phyloP scores from a whole-genome alignment of 2,329 filamentous ascomycete species.

The Penicillium thymicola region DNA sequence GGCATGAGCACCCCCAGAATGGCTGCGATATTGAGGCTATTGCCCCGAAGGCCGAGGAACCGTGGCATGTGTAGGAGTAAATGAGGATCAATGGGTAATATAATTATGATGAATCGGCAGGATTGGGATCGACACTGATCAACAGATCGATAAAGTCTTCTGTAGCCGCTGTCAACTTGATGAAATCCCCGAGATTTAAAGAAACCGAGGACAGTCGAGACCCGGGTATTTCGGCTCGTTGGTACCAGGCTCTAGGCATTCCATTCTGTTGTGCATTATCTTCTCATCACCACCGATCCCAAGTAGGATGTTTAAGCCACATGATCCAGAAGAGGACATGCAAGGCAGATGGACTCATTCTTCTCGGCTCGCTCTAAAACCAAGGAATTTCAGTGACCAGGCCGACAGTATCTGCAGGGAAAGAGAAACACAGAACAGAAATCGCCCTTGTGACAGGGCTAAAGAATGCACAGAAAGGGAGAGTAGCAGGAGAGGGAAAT shows the following conservation, averaged over 20 bases:
- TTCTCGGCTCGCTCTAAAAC: not conserved
- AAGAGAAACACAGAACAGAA: not conserved
- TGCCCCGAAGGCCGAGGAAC: slow-evolving; percentile 22
- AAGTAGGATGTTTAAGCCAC: not conserved
- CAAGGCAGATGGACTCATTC: not conserved
- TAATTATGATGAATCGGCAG: not conserved
- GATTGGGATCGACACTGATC: slow-evolving; percentile 2
- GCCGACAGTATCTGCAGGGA: not conserved
- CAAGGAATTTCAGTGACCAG: not conserved
- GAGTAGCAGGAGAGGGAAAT: not conserved
- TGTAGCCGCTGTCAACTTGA: not conserved
- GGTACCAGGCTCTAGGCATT: not conserved
- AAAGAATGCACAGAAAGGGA: slow-evolving; percentile 2
- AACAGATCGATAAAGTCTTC: not conserved
- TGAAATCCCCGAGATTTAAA: not conserved
- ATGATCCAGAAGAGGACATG: not conserved
- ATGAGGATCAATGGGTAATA: slow-evolving; percentile 6
- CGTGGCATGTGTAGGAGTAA: slow-evolving; percentile 10
- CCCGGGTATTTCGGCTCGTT: not conserved
- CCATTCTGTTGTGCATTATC: not conserved
- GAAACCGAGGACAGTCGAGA: not conserved
- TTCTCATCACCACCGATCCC: not conserved
- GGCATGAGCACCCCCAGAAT: slow-evolving; percentile 24
- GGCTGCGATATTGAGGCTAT: slow-evolving; percentile 18
- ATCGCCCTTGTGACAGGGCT: not conserved